Evolutionary conservation across 2,329 filamentous ascomycete genomes (phyloP).

Genomic region (Simplicillium aogashimaense): DNA sequence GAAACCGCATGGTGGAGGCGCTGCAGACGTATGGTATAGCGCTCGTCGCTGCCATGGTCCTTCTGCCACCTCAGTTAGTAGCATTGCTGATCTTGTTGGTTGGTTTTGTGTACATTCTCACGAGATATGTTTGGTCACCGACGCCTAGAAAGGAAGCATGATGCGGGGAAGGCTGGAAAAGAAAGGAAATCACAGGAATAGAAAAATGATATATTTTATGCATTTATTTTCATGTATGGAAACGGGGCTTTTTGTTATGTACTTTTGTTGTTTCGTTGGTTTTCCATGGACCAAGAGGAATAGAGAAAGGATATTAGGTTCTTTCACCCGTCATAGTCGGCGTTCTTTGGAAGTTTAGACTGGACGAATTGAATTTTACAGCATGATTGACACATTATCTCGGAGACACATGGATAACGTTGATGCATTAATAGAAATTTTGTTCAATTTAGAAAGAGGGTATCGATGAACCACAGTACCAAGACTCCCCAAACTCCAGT

Average conservation of each 20-base stretch:
- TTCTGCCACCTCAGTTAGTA: slow-evolving; percentile 34
- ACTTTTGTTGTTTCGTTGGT: not conserved
- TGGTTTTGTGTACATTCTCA: slow-evolving; percentile 30
- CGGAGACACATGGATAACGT: too few species aligned
- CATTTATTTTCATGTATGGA: too few species aligned
- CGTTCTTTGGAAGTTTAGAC: slow-evolving; percentile 4
- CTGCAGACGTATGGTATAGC: slow-evolving; percentile 32
- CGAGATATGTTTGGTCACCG: slow-evolving; percentile 10
- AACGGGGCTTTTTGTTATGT: not conserved
- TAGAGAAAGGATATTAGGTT: slow-evolving; percentile 2
- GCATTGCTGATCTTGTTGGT: slow-evolving; percentile 21
- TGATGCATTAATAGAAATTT: not conserved
- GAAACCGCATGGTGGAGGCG: slow-evolving; percentile 27
- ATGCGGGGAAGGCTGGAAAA: not conserved
- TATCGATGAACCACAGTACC: too few species aligned
- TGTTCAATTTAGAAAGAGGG: too few species aligned
- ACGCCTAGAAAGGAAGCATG: not conserved
- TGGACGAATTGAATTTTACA: not conserved
- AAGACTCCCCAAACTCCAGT: too few species aligned
- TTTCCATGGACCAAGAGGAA: not conserved
- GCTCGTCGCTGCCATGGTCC: slow-evolving; percentile 32
- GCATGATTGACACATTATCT: too few species aligned
- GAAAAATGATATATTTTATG: not conserved
- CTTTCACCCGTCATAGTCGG: slow-evolving; percentile 4
- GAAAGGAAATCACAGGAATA: not conserved